These are phyloP conservation scores for Nakazawaea siamensis DNA, from an alignment of 805 yeast genomes.

Conservation along the genomic window DNA sequence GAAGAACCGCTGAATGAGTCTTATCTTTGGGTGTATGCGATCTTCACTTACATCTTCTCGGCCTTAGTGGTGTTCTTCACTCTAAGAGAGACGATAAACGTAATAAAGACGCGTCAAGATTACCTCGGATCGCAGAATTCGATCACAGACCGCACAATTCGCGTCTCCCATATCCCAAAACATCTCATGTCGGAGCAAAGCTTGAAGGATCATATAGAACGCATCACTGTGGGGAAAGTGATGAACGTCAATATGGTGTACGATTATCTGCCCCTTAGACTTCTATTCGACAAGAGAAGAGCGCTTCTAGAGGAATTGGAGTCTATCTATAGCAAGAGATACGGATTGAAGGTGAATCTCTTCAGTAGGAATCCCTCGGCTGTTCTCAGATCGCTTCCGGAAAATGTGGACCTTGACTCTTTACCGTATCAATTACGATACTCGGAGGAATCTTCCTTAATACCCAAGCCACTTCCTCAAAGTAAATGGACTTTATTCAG, in stretches of 20 bases:
- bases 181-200: constrained; percentile 33
- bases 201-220: constrained; percentile 42
- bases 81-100: constrained; percentile 36
- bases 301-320: constrained; percentile 28
- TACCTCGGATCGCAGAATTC: constrained; percentile 54
- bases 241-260: constrained; percentile 39
- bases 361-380: constrained; percentile 12
- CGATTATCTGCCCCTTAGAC: constrained; percentile 29
- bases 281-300: constrained; percentile 27
- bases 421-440: constrained; percentile 7
- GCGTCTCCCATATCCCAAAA: constrained; percentile 46
- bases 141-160: constrained; percentile 50
- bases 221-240: constrained; percentile 48
- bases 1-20: not conserved
- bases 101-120: constrained; percentile 45
- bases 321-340: constrained; percentile 29
- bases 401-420: constrained; percentile 3
- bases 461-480: constrained; percentile 8
- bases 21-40: constrained; percentile 43
- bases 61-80: constrained; percentile 35
- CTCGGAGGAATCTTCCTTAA: not conserved
- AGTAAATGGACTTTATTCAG: constrained; percentile 17
- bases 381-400: constrained; percentile 2
- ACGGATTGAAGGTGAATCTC: constrained; percentile 33
- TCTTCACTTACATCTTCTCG: constrained; percentile 49